Conservation (phyloP, 2,329 filamentous ascomycete species). For the Colletotrichum nymphaeae region DNA sequence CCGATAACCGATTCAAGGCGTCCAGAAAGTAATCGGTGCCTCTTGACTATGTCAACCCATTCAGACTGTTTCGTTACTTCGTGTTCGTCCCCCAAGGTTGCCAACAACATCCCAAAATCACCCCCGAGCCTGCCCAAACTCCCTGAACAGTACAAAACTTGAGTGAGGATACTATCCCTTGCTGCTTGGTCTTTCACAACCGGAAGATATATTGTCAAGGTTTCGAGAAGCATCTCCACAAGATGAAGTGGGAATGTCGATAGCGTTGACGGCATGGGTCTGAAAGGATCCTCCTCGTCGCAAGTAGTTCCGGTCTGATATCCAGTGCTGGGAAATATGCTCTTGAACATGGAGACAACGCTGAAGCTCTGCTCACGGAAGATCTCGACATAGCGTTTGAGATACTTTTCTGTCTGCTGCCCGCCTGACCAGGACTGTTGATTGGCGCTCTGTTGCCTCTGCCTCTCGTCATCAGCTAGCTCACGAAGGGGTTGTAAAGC, state of each 20-base stretch:
- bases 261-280: slow-evolving; percentile 78
- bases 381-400: slow-evolving; percentile 96
- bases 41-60: slow-evolving; percentile 91
- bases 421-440: slow-evolving; percentile 72
- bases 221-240: slow-evolving; percentile 82
- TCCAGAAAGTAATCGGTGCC: slow-evolving; percentile 86
- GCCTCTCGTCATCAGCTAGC: slow-evolving; percentile 86
- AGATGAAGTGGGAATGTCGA: slow-evolving; percentile 88
- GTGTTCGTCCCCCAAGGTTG: slow-evolving; percentile 58
- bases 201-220: slow-evolving; percentile 80
- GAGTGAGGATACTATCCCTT: slow-evolving; percentile 88
- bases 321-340: slow-evolving; percentile 77
- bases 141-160: slow-evolving; percentile 92
- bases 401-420: slow-evolving; percentile 91
- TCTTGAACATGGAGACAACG: slow-evolving; percentile 93
- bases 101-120: slow-evolving; percentile 91
- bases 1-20: slow-evolving; percentile 78
- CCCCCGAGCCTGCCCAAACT: slow-evolving; percentile 90
- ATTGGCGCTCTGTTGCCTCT: slow-evolving; percentile 55
- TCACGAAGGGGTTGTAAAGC: slow-evolving; percentile 88
- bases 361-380: slow-evolving; percentile 98
- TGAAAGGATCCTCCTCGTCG: slow-evolving; percentile 54
- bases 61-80: slow-evolving; percentile 53
- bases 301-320: slow-evolving; percentile 1
- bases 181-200: slow-evolving; percentile 83